Percentiles rank a stretch among this genome's conserved stretches.
Evolutionary conservation across 164 flowering plant species (phyloP).

Genomic region (Tetrastigma voinierianum): DNA sequence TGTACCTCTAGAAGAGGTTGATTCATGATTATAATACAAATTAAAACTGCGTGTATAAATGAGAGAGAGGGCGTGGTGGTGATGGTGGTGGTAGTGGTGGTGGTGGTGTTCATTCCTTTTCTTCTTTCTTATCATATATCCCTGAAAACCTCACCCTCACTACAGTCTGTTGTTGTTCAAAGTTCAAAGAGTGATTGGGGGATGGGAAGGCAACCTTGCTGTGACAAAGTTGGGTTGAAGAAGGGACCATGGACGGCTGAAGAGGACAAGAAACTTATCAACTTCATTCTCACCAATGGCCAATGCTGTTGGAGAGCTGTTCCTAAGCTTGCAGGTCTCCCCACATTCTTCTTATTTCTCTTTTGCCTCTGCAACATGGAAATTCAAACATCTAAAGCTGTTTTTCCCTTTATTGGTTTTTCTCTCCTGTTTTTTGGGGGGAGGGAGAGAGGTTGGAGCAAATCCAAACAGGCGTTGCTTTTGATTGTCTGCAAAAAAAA

Average conservation of each 20-base stretch:
- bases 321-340: constrained; percentile 70
- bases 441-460: too few relatives aligned
- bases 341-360: neutral
- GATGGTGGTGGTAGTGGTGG: too few relatives aligned
- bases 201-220: constrained; percentile 82
- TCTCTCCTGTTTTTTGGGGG: too few relatives aligned
- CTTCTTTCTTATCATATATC: neutral
- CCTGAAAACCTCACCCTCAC: neutral
- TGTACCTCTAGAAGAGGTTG: too few relatives aligned
- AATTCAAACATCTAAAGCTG: too few relatives aligned
- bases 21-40: neutral
- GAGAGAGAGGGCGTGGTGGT: too few relatives aligned
- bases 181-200: constrained; percentile 3
- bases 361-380: neutral
- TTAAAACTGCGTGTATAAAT: neutral
- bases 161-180: neutral
- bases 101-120: too few relatives aligned
- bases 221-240: constrained; percentile 76
- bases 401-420: too few relatives aligned
- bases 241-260: constrained; percentile 82
- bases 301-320: constrained; percentile 87
- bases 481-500: too few relatives aligned
- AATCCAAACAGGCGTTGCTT: too few relatives aligned
- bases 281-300: constrained; percentile 75
- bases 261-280: constrained; percentile 71